Base-by-base conservation (phyloP, 1,284 basidiomycete genomes). In the Microbotryum saponariae region DNA sequence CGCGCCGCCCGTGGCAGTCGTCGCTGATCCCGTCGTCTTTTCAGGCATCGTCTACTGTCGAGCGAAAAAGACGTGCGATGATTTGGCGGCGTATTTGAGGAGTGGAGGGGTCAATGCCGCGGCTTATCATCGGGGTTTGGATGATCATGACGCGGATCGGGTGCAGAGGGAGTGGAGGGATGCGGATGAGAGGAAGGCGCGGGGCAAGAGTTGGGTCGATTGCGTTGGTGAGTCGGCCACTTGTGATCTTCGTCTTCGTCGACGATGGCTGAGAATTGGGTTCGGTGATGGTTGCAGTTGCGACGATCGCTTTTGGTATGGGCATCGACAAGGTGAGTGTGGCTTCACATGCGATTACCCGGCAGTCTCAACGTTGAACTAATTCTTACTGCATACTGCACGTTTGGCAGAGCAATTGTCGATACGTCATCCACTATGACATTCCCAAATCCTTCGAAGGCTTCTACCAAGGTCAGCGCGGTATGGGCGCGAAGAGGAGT, bases 281-380 rank as follows among this genome's bases (percentile, higher is more conserved):
- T 53, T 54, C 21, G 61, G 76, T 3, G 72, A 75, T 49, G 67
- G 12, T 81, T 75, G 79, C 82, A 27, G 82, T 82, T 21, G 82
- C 83, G 1, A 84, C 83, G 0, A 84, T 91, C 50, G 89, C 89
- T 2, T 92, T 92, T 70, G 89, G 90, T 20, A 70, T 69, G 76
- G 89, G 90, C 1, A 90, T 93, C 37, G 89, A 93, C 74, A 90
- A 91, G 74, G 77, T 83, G 3, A 84, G 90, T 71, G 87, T 45
- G 81, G 87, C 37, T 37, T 23, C 25, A 14, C 27, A 10, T 2
- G 27, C 42, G 29, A 0, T 3, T 6, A 6, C n/a, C 18, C 47
- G n/a, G 6, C 31, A 4, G 4, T 27, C 23, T 9, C 21, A 47
- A 12, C 9, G 37, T 44, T 16, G 29, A 47, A 4, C 9, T 31